These are phyloP conservation scores for Golubevia sp. DNA, from an alignment of 1,284 basidiomycete species.

Conservation along the genomic window DNA sequence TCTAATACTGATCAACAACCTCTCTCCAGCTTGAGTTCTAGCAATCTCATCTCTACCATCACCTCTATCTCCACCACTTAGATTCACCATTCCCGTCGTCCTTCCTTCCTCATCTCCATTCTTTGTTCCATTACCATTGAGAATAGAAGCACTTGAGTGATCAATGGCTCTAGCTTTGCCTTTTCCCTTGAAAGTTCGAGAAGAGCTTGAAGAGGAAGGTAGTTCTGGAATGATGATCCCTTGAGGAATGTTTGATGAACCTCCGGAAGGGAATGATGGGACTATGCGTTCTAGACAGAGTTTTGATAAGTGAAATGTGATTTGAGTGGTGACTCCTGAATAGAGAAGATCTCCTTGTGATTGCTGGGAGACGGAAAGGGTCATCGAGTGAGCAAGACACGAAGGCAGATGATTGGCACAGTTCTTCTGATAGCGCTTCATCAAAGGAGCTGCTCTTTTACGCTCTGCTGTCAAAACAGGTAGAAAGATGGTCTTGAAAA, in stretches of 20 bases:
- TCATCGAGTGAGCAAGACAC: too few species aligned
- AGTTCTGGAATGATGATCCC: constrained; percentile 64
- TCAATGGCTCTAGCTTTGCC: not conserved
- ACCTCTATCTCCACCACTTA: not conserved
- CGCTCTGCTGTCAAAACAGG: too few species aligned
- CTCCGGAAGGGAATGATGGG: constrained; percentile 74
- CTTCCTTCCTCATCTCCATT: not conserved
- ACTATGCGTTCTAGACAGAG: constrained; percentile 79
- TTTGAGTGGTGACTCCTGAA: constrained; percentile 78
- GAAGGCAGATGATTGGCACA: too few species aligned
- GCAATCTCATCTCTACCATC: constrained; percentile 46
- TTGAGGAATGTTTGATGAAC: constrained; percentile 58
- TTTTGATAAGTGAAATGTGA: constrained; percentile 79
- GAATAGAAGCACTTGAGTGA: constrained; percentile 2
- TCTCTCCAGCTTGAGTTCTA: constrained; percentile 72
- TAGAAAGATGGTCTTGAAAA: too few species aligned
- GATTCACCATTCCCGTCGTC: not conserved
- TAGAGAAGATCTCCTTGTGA: constrained; percentile 82
- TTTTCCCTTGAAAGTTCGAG: constrained; percentile 17
- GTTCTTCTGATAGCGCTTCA: too few species aligned
- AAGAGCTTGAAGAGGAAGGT: constrained; percentile 41
- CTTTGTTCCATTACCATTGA: not conserved
- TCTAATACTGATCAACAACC: constrained; percentile 79
- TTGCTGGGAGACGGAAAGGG: constrained; percentile 63
- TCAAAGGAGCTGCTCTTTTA: too few species aligned